Conservation (phyloP, 345 rosid genomes). For the Geranium brycei region DNA sequence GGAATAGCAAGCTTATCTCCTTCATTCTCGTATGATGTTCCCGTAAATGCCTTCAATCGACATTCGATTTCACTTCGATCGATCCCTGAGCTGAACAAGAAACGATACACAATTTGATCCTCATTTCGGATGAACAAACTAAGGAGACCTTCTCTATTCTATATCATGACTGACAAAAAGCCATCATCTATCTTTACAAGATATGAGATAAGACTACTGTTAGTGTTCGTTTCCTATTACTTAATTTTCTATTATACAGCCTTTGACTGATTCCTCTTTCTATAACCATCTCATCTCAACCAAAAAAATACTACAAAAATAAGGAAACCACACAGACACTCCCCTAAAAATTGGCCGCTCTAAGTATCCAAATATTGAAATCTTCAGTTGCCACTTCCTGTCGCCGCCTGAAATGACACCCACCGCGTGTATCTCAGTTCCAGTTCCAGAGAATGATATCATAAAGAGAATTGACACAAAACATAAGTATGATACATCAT, state of each 20-base stretch:
- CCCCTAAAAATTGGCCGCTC: slow-evolving; percentile 10
- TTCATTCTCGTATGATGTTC: too few species aligned
- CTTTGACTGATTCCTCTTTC: slow-evolving; percentile 2
- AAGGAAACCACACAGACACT: slow-evolving; percentile 6
- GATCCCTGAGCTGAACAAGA: too few species aligned
- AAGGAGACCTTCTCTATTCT: too few species aligned
- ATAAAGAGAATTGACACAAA: neutral
- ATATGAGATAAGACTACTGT: too few species aligned
- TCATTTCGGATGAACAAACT: too few species aligned
- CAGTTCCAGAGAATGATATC: neutral
- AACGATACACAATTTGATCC: too few species aligned
- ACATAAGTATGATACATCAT: neutral
- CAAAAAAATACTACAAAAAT: neutral
- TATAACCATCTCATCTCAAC: slow-evolving; percentile 6
- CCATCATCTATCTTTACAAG: too few species aligned
- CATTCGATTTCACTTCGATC: too few species aligned
- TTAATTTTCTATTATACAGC: neutral
- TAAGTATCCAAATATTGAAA: slow-evolving; percentile 3
- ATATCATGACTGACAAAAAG: too few species aligned
- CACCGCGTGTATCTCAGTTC: too few species aligned
- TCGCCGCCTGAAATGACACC: slow-evolving; percentile 20
- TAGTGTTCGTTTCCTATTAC: neutral
- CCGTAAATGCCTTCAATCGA: too few species aligned
- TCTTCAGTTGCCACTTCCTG: slow-evolving; percentile 22
- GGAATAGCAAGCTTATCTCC: too few species aligned